Evolutionary conservation across 2,329 filamentous ascomycete species (phyloP), one percentile per base, ranked within the genome.

Genomic region (Elsinoe necatrix): DNA sequence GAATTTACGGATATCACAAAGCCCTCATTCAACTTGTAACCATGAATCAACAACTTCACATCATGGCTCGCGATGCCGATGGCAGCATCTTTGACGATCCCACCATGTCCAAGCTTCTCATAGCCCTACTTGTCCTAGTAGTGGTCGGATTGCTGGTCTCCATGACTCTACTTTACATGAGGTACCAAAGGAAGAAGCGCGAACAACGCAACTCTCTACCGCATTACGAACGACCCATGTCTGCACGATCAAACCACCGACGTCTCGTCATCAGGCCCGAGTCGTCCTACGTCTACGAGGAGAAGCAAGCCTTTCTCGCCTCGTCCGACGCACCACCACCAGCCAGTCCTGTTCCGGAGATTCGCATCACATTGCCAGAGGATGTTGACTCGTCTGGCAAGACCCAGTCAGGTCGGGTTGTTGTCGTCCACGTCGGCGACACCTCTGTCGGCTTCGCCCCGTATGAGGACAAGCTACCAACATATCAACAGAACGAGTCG

Each of bases 321-420:
- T 87, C 87, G 72, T 86, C 87, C 29, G 77, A 80, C 59, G 86
- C 83, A 61, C 85, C 89, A 14, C 87, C 91, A 20, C 87, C 90
- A 25, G 77, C 86, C 65, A 88, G 82, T 71, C 86, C 87, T 63
- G 80, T 97, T 25, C 93, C 93, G 18, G 88, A 97, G 75, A 98
- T 98, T 67, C 89, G 91, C 73, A 95, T 98, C 72, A 97, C 93
- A 34, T 97, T 98, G 77, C 93, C 93, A 14, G 89, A 95, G 65
- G 93, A 97, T 77, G 85, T 95, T 64, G 91, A 96, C 68, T 87
- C 89, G 51, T 67, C 75, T 56, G 92, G 92, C 64, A 89, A 84
- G 72, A 80, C 80, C 65, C 87, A 87, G 75, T 89, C 86, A 63
- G 92, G 92, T 31, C 84, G 91, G 29, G 90, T 97, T 54, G 86